These are phyloP conservation scores for Nakataea oryzae DNA, from an alignment of 2,329 filamentous ascomycete genomes.

Conservation along the genomic window DNA sequence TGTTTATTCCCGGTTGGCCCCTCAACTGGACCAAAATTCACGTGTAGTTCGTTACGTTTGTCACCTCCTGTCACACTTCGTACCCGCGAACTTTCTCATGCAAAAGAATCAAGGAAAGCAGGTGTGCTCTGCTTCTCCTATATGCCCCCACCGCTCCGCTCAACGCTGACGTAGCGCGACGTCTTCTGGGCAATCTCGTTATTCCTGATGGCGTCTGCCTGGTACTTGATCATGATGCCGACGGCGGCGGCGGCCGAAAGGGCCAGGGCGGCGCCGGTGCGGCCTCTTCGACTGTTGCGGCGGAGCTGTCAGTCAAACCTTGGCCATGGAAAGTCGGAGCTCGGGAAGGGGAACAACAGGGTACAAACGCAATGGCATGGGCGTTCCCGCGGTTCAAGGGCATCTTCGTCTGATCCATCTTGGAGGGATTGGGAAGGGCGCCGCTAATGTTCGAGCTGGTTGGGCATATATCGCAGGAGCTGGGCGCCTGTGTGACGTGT, in stretches of 20 bases:
- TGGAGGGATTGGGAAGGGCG: no score
- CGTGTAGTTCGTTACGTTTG: not conserved
- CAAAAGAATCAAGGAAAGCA: not conserved
- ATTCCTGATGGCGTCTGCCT: conserved; percentile 22
- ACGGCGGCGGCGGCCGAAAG: conserved; percentile 14
- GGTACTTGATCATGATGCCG: conserved; percentile 21
- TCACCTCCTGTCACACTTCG: no score
- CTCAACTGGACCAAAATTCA: not conserved
- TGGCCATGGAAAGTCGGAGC: not conserved
- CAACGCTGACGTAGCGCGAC: conserved; percentile 36
- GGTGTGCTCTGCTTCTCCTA: conserved; percentile 9
- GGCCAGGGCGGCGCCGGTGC: conserved; percentile 23
- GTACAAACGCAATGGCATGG: not conserved
- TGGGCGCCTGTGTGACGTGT: not conserved
- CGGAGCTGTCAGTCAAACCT: not conserved
- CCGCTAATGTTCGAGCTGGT: not conserved
- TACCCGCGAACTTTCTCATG: not conserved
- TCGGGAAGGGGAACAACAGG: not conserved
- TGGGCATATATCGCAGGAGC: not conserved
- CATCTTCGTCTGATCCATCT: not conserved
- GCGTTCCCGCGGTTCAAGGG: not conserved
- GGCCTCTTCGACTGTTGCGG: conserved; percentile 23
- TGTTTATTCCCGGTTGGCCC: not conserved
- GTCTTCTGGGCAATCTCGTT: conserved; percentile 33
- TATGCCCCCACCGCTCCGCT: conserved; percentile 37